Base-by-base conservation (phyloP, 2,329 filamentous ascomycete genomes). In the Alternaria sp. region DNA sequence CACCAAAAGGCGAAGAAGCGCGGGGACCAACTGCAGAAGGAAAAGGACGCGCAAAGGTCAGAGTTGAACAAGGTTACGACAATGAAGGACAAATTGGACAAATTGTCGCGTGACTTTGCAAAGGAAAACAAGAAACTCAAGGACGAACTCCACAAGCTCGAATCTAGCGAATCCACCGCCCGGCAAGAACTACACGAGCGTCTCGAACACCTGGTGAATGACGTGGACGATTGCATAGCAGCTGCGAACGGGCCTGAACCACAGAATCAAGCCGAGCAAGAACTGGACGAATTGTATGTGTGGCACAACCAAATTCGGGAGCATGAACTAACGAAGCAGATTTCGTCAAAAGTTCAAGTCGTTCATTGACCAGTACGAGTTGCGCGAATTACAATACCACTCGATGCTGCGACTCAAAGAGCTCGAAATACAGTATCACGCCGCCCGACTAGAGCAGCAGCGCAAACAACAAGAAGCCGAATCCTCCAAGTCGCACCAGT, bases 61-160 rank as follows among this genome's bases (percentile, higher is more conserved):
- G 96, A 99, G 79, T 85, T 97, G 59, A 95, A 89, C 82, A 97
- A 97, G 82, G 95, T 94, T 21, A 90, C 92, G 19, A 91, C 90
- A 1, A 88, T 98, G 77, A 97, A 97, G 80, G 94, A 98, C 79
- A 98, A 98, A 82, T 85, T 99, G 49, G 96, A 99, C 81, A 99
- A 98, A 79, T 85, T 99, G 30, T 97, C 94, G 74, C 87, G 96
- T 60, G 96, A 99, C 80, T 86, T 99, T 59, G 96, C 96, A 64
- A 92, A 95, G 73, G 96, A 99, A 77, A 99, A 99, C 80, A 98
- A 98, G 82, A 96, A 97, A 82, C 89, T 99, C 69, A 98, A 98
- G 82, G 96, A 99, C 80, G 97, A 97, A 80, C 74, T 83, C 57
- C 95, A 97, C 77, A 93, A 93, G 56, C 86, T 97, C 26, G 91